phyloP scores from a whole-genome alignment of 2,329 filamentous ascomycete genomes.

The Aspergillus floridensis region DNA sequence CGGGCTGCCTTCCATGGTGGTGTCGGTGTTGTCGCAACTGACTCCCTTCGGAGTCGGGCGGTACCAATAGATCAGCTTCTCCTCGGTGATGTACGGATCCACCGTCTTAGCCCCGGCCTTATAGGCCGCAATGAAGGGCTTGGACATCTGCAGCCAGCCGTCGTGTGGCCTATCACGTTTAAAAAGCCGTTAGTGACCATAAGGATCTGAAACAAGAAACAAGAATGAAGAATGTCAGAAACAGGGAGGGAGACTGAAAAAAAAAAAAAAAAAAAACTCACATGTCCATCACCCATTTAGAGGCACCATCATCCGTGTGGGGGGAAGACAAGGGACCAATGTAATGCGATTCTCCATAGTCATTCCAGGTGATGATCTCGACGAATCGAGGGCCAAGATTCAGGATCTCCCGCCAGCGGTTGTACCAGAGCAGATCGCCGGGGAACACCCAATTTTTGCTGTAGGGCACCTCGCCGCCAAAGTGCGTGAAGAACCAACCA shows the following conservation, averaged over 20 bases:
- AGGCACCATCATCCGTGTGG: slow-evolving; percentile 39
- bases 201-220: background rate
- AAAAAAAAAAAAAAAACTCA: slow-evolving; percentile 19
- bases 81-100: slow-evolving; percentile 43
- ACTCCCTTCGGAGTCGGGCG: slow-evolving; percentile 48
- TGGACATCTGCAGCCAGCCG: slow-evolving; percentile 55
- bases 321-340: slow-evolving; percentile 49
- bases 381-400: slow-evolving; percentile 49
- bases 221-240: no score
- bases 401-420: slow-evolving; percentile 45
- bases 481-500: slow-evolving; percentile 54
- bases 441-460: slow-evolving; percentile 54
- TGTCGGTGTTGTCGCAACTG: slow-evolving; percentile 54
- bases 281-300: slow-evolving; percentile 53
- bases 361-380: slow-evolving; percentile 50
- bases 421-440: slow-evolving; percentile 45
- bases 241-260: no score
- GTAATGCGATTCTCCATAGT: slow-evolving; percentile 58
- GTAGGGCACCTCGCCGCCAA: slow-evolving; percentile 46
- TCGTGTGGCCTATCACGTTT: slow-evolving; percentile 44
- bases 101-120: slow-evolving; percentile 44
- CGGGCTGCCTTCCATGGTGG: slow-evolving; percentile 43
- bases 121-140: slow-evolving; percentile 55
- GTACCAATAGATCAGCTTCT: slow-evolving; percentile 58
- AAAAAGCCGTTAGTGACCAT: background rate